Percentiles rank a stretch among this genome's conserved stretches.
These are phyloP conservation scores for Themeda triandra DNA, from an alignment of 176 grass and related monocot species.

Conservation along the genomic window DNA sequence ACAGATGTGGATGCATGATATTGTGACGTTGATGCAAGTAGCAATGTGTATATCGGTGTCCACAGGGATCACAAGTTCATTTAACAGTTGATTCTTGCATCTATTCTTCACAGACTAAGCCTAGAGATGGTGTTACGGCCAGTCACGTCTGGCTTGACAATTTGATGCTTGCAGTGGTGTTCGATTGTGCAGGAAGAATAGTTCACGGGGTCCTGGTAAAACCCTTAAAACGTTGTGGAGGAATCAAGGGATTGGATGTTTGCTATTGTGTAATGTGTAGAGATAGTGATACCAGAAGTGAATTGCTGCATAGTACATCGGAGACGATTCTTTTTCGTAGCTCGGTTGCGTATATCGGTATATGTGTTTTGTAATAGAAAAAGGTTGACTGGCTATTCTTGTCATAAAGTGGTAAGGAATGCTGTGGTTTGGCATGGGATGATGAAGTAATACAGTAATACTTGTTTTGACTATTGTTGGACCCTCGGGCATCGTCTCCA, in stretches of 20 bases:
- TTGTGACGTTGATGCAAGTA: constrained; percentile 40
- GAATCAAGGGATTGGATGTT: constrained; percentile 16
- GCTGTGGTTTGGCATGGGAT: neutral
- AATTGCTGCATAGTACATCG: constrained; percentile 12
- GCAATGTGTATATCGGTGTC: constrained; percentile 29
- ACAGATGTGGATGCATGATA: constrained; percentile 67
- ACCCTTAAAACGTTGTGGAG: constrained; percentile 24
- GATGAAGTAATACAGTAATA: neutral
- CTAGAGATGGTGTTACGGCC: constrained; percentile 17
- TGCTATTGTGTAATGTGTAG: constrained; percentile 28
- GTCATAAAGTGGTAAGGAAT: constrained; percentile 4
- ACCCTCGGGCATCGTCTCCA: neutral
- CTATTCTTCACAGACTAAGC: constrained; percentile 39
- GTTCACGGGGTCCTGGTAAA: neutral
- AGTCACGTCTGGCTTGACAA: constrained; percentile 25
- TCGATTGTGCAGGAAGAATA: constrained; percentile 3
- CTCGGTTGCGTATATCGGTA: neutral
- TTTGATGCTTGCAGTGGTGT: neutral
- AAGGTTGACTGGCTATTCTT: neutral
- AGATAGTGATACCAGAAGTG: constrained; percentile 23
- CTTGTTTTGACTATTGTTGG: too few species aligned
- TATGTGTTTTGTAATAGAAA: constrained; percentile 28
- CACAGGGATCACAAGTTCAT: constrained; percentile 37
- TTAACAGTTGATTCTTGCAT: constrained; percentile 34
- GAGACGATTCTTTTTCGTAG: neutral